Conservation (phyloP, 78 protist species). For the Dictyostelium purpureum region DNA sequence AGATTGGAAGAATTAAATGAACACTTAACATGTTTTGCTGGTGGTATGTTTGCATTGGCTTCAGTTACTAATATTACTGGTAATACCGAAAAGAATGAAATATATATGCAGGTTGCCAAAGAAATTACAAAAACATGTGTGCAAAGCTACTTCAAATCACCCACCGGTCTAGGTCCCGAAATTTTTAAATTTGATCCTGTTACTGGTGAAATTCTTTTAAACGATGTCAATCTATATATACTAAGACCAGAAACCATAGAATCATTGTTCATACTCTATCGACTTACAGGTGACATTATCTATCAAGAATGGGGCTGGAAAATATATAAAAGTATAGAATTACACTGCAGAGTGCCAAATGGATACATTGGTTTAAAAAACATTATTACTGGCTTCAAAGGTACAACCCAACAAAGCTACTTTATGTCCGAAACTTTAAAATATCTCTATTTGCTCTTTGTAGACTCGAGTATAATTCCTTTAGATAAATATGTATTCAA, state of each 20-base stretch:
- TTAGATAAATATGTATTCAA: constrained; percentile 94
- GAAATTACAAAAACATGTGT: constrained; percentile 63
- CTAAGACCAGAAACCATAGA: constrained; percentile 95
- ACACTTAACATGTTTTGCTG: constrained; percentile 94
- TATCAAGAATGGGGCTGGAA: constrained; percentile 93
- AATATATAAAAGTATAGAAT: constrained; percentile 84
- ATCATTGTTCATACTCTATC: constrained; percentile 77
- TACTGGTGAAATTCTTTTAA: constrained; percentile 11
- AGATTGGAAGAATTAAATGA: constrained; percentile 76
- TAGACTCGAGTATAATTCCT: constrained; percentile 79
- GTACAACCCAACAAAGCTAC: constrained; percentile 82
- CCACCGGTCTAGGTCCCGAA: constrained; percentile 89
- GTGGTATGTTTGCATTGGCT: constrained; percentile 94
- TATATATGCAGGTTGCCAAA: constrained; percentile 43
- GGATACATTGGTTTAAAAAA: constrained; percentile 78
- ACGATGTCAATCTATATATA: constrained; percentile 45
- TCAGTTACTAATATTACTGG: constrained; percentile 38
- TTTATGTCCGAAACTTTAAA: constrained; percentile 95
- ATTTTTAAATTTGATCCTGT: constrained; percentile 32
- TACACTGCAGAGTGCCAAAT: constrained; percentile 29
- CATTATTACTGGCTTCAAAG: neutral
- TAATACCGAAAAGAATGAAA: neutral
- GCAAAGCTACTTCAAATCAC: constrained; percentile 11
- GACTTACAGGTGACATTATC: constrained; percentile 77
- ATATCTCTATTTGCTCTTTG: constrained; percentile 89